Conservation (phyloP, 495 filamentous ascomycete species). For the Daldinia vernicosa region DNA sequence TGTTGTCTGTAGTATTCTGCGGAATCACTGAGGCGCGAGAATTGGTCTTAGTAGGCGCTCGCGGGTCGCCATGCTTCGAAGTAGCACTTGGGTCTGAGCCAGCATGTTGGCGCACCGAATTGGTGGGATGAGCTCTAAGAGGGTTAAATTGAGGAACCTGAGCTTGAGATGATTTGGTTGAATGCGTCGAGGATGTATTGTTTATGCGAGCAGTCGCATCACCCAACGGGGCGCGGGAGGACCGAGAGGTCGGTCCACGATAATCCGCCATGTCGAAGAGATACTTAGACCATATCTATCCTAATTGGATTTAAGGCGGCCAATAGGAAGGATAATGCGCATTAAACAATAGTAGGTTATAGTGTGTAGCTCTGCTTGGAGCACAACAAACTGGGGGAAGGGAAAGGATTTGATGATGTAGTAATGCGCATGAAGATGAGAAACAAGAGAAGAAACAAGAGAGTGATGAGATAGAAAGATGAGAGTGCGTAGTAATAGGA, state of each 20-base stretch:
- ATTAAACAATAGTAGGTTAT: slow-evolving; percentile 2
- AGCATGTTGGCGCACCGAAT: slow-evolving; percentile 21
- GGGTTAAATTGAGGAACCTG: slow-evolving; percentile 27
- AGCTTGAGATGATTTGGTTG: slow-evolving; percentile 19
- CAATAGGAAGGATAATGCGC: neutral
- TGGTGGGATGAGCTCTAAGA: slow-evolving; percentile 40
- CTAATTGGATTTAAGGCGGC: neutral
- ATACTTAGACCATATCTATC: slow-evolving; percentile 27
- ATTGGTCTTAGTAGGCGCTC: neutral
- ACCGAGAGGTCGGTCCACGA: slow-evolving; percentile 38
- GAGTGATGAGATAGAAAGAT: neutral
- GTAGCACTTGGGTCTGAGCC: slow-evolving; percentile 22
- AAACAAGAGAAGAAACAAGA: neutral
- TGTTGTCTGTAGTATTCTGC: slow-evolving; percentile 62
- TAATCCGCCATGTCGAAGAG: slow-evolving; percentile 49
- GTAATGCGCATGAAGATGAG: neutral
- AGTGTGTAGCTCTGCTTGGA: slow-evolving; percentile 2
- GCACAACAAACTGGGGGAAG: slow-evolving; percentile 2
- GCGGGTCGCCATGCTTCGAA: slow-evolving; percentile 36
- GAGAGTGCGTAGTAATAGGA: neutral
- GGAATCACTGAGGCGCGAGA: slow-evolving; percentile 53
- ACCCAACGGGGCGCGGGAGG: slow-evolving; percentile 54
- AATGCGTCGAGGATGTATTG: slow-evolving; percentile 43
- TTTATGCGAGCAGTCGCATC: slow-evolving; percentile 59
- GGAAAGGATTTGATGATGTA: slow-evolving; percentile 1